Evolutionary conservation across 305 asterid species (phyloP).

Genomic region (Petunia hybrid): DNA sequence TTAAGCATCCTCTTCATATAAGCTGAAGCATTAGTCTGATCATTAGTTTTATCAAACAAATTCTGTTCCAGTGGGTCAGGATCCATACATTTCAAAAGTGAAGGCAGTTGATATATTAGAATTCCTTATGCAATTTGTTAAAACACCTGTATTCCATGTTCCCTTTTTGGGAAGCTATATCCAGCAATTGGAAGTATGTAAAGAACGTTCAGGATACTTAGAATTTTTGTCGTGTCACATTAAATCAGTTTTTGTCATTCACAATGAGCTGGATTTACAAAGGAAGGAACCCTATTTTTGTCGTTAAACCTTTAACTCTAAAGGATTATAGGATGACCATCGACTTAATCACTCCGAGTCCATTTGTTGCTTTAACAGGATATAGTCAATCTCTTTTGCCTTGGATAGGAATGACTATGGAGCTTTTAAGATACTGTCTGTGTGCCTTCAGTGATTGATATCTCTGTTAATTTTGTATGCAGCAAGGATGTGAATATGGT

Average conservation of each 20-base stretch:
- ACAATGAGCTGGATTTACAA: neutral
- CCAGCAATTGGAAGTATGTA: neutral
- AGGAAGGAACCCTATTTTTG: too few species aligned
- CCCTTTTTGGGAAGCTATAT: neutral
- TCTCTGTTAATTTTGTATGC: constrained; percentile 44
- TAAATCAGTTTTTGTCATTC: too few species aligned
- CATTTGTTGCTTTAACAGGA: constrained; percentile 14
- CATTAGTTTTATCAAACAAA: neutral
- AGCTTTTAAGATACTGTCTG: neutral
- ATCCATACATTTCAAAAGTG: neutral
- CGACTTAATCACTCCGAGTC: neutral
- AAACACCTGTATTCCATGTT: neutral
- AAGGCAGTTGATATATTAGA: neutral
- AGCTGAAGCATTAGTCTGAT: constrained; percentile 18
- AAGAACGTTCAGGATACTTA: constrained; percentile 21
- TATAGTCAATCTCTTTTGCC: neutral
- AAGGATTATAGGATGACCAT: neutral
- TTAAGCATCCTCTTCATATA: neutral
- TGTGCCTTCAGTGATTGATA: neutral
- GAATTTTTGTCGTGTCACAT: neutral
- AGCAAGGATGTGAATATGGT: constrained; percentile 93
- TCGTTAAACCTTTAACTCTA: neutral
- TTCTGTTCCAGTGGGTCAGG: neutral
- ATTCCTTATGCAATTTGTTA: neutral
- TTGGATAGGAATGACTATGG: constrained; percentile 11